phyloP scores from a whole-genome alignment of 1,284 basidiomycete genomes.

The Cerioporus squamosus region DNA sequence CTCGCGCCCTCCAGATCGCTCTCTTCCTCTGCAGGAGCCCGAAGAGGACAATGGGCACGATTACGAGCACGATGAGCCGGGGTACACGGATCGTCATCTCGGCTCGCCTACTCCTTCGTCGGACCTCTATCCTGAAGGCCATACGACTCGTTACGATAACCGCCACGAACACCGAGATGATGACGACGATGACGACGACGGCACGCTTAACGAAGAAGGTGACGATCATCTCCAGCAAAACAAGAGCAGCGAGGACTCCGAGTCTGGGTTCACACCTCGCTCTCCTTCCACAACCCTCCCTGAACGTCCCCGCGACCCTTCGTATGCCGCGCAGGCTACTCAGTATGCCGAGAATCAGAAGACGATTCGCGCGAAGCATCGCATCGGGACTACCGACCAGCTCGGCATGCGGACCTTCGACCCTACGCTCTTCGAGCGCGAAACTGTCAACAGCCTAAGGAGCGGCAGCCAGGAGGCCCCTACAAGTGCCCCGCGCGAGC shows the following conservation, averaged over 20 bases:
- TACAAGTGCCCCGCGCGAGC: constrained; percentile 18
- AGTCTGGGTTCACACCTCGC: constrained; percentile 64
- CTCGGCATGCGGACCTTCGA: constrained; percentile 63
- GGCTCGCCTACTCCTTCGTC: constrained; percentile 60
- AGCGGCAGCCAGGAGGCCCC: constrained; percentile 25
- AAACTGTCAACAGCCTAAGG: constrained; percentile 39
- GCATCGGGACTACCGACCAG: constrained; percentile 62
- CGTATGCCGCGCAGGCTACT: constrained; percentile 24
- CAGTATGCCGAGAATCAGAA: constrained; percentile 34
- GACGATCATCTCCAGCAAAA: constrained; percentile 38
- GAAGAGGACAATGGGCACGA: constrained; percentile 60
- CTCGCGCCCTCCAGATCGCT: constrained; percentile 69
- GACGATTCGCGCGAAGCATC: constrained; percentile 38
- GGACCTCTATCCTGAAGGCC: constrained; percentile 56
- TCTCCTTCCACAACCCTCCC: constrained; percentile 66
- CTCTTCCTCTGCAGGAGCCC: constrained; percentile 74
- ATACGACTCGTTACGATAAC: constrained; percentile 38
- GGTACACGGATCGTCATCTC: constrained; percentile 39
- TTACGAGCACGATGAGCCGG: constrained; percentile 33
- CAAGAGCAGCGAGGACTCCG: constrained; percentile 38
- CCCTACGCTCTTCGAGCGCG: constrained; percentile 50
- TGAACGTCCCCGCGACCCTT: constrained; percentile 39
- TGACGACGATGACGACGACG: constrained; percentile 59
- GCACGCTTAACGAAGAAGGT: constrained; percentile 48
- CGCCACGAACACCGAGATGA: constrained; percentile 36